Evolutionary conservation across 129 eudicot species (phyloP).

Genomic region (Sambucus nigra): DNA sequence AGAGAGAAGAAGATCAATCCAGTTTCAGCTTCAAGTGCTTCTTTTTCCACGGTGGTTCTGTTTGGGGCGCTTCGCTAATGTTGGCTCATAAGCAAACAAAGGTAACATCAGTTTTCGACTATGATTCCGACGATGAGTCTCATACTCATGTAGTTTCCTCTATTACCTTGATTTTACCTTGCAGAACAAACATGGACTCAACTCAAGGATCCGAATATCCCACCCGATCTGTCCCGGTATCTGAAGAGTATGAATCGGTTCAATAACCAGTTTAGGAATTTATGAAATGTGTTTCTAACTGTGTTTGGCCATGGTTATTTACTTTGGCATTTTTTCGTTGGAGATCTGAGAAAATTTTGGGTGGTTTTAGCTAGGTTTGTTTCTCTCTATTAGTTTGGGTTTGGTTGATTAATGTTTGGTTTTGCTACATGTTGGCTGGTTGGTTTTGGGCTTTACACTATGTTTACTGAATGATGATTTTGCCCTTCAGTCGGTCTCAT

Average conservation of each 20-base stretch:
- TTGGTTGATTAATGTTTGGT: too few relatives aligned
- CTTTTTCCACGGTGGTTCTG: constrained; percentile 97
- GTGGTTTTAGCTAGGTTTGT: too few relatives aligned
- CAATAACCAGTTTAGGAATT: constrained; percentile 16
- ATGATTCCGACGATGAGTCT: constrained; percentile 70
- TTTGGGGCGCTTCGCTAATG: constrained; percentile 96
- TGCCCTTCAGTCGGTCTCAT: neutral
- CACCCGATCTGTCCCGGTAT: constrained; percentile 7
- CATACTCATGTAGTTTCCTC: constrained; percentile 42
- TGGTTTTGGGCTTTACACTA: too few relatives aligned
- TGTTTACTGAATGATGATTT: constrained; percentile 16
- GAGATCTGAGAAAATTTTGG: too few relatives aligned
- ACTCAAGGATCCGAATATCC: constrained; percentile 26
- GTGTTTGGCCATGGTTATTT: too few relatives aligned
- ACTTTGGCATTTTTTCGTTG: too few relatives aligned
- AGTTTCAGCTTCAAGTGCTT: constrained; percentile 34
- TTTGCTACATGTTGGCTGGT: too few relatives aligned
- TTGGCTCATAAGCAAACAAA: constrained; percentile 52
- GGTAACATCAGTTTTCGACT: constrained; percentile 48
- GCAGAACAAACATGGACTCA: constrained; percentile 26
- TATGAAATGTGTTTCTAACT: constrained; percentile 1
- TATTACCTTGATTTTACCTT: constrained; percentile 63
- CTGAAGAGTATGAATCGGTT: constrained; percentile 24
- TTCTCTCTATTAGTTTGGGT: too few relatives aligned
- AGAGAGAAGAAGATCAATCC: constrained; percentile 31